Evolutionary conservation across 164 flowering plant genomes (phyloP), one percentile per base, ranked within the genome.

Genomic region (Pachysandra terminalis): DNA sequence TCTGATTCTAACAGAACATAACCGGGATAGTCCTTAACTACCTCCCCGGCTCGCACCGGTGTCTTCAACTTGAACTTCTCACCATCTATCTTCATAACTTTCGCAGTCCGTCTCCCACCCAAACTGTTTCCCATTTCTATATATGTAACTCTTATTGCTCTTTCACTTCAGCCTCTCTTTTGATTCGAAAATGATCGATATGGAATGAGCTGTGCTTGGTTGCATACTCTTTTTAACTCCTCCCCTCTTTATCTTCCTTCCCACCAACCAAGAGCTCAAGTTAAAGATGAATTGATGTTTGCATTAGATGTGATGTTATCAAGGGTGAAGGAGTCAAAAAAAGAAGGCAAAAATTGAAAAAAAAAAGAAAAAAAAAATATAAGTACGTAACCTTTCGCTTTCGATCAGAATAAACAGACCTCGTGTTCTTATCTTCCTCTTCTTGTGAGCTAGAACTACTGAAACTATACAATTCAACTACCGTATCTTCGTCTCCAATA

Each of bases 21-120:
- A 5, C 79, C 86, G 9, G 88, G 88, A 65, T 85, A 61, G 71
- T 77, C 77, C 41, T 77, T 81, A 3, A 79, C 6, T 19, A 83
- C 81, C 16, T 82, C 81, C 16, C 61, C 69, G 15, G 73, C 84
- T 19, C 63, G 26, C 3, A 77, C 65, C 17, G 91, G 91, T 0
- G 84, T 78, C 74, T 79, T 80, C 9, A 83, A 49, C 69, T 83
- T 85, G 63, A 83, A 56, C 0, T 77, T 83, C 56, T 79, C 80
- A 2, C 91, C 88, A 49, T 76, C 75, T 23, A 82, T 77, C 72
- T 78, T 83, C 91, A 87, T 87, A 56, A 87, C 79, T 59, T 81
- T 83, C 17, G 85, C 76, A 35, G 55, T 74, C 60, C 67, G 83
- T 63, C 67, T 78, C 0, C 77, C 81, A 67, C 85, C 84, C 15